Percentiles rank a stretch among this genome's conserved stretches.
Conservation (phyloP, 2,329 filamentous ascomycete genomes). For the Microdochium bolleyi region DNA sequence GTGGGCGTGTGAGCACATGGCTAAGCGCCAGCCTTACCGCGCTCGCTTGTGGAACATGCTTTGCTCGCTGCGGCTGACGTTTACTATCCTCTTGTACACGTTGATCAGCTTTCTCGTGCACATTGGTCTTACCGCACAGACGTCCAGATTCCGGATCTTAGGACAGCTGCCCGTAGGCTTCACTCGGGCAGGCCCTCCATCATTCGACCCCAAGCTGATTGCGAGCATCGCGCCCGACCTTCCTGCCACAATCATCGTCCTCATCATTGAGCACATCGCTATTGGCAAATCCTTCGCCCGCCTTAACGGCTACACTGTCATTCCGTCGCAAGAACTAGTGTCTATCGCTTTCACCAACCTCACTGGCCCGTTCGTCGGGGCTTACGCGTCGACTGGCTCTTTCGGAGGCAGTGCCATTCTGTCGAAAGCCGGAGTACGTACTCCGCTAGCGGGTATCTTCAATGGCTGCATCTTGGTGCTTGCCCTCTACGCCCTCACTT, state of each 20-base stretch:
- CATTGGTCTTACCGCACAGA: conserved; percentile 33
- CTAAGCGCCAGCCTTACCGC: conserved; percentile 49
- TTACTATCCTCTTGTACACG: conserved; percentile 69
- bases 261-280: conserved; percentile 76
- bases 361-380: conserved; percentile 65
- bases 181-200: conserved; percentile 52
- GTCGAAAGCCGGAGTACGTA: conserved; percentile 75
- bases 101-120: conserved; percentile 65
- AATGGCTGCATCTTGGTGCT: conserved; percentile 69
- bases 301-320: conserved; percentile 70
- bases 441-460: conserved; percentile 70
- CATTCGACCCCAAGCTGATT: conserved; percentile 46
- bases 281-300: conserved; percentile 78
- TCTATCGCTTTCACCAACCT: conserved; percentile 71
- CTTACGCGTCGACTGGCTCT: conserved; percentile 35
- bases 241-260: conserved; percentile 66
- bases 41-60: conserved; percentile 64
- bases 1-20: conserved; percentile 49
- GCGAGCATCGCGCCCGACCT: conserved; percentile 51
- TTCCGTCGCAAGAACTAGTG: conserved; percentile 72
- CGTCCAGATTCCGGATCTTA: conserved; percentile 54
- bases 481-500: conserved; percentile 69
- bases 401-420: conserved; percentile 70
- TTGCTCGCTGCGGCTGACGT: conserved; percentile 66
- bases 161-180: conserved; percentile 60